These are phyloP conservation scores for Pythium phragmiticola DNA, from an alignment of 352 stramenopile genomes.

Conservation along the genomic window DNA sequence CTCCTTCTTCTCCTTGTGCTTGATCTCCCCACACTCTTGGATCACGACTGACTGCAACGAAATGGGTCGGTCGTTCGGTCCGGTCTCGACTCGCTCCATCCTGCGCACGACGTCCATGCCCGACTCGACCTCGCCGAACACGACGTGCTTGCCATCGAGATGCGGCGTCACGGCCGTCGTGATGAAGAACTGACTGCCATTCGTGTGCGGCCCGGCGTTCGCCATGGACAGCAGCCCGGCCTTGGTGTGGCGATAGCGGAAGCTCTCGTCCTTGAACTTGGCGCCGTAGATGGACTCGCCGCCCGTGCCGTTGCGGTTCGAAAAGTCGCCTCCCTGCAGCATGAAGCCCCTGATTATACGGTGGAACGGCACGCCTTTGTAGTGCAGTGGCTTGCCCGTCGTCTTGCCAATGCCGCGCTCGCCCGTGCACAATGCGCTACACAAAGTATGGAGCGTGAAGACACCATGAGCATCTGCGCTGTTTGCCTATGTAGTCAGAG, in stretches of 20 bases:
- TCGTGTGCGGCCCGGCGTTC: slow-evolving; percentile 85
- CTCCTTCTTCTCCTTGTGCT: slow-evolving; percentile 23
- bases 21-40: slow-evolving; percentile 91
- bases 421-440: slow-evolving; percentile 55
- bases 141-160: slow-evolving; percentile 98
- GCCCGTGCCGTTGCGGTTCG: slow-evolving; percentile 89
- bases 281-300: slow-evolving; percentile 94
- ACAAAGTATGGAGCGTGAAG: not conserved
- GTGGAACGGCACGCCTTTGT: slow-evolving; percentile 74
- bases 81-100: slow-evolving; percentile 92
- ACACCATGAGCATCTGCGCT: no score
- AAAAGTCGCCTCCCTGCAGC: slow-evolving; percentile 80
- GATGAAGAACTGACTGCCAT: slow-evolving; percentile 87
- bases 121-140: slow-evolving; percentile 96
- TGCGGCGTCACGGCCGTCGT: slow-evolving; percentile 89
- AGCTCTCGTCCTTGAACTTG: slow-evolving; percentile 94
- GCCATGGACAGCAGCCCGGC: slow-evolving; percentile 95
- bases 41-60: slow-evolving; percentile 91
- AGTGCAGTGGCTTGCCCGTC: slow-evolving; percentile 61
- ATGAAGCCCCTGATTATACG: slow-evolving; percentile 88
- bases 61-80: slow-evolving; percentile 72
- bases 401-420: slow-evolving; percentile 63
- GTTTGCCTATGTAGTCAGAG: not conserved
- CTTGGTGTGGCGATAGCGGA: slow-evolving; percentile 90
- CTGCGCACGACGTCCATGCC: slow-evolving; percentile 73